A percentile compares a stretch with the other conserved stretches of the same genome.
Evolutionary conservation across 2,329 filamentous ascomycete species (phyloP).

Genomic region (Pseudomassariella vexata): DNA sequence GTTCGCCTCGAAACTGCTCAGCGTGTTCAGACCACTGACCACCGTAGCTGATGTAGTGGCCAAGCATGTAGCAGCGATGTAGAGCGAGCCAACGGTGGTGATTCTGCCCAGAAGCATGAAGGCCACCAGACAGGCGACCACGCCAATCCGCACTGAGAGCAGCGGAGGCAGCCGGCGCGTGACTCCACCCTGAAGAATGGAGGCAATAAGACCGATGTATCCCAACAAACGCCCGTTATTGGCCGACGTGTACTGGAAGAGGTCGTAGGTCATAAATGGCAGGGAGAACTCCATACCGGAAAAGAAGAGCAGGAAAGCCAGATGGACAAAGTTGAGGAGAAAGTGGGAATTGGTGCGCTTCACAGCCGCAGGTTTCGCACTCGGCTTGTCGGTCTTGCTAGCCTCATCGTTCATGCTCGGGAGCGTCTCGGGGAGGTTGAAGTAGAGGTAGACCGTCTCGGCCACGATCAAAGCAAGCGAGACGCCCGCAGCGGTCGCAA

Average conservation of each 20-base stretch:
- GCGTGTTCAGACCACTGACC: conserved; percentile 85
- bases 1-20: conserved; percentile 83
- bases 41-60: conserved; percentile 92
- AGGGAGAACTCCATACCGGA: conserved; percentile 97
- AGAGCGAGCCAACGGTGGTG: conserved; percentile 63
- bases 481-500: conserved; percentile 86
- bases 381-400: conserved; percentile 16
- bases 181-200: conserved; percentile 87
- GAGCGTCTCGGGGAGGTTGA: conserved; percentile 79
- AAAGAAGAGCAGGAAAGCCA: conserved; percentile 92
- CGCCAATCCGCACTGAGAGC: conserved; percentile 71
- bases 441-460: conserved; percentile 85
- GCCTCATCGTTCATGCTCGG: conserved; percentile 44
- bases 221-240: conserved; percentile 83
- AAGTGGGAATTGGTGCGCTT: conserved; percentile 75
- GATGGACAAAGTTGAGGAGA: conserved; percentile 78
- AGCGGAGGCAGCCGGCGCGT: conserved; percentile 81
- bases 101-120: conserved; percentile 75
- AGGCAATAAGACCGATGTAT: conserved; percentile 85
- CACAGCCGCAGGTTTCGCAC: conserved; percentile 16
- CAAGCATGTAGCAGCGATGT: conserved; percentile 74
- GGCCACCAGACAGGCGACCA: conserved; percentile 69
- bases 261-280: conserved; percentile 93
- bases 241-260: conserved; percentile 76
- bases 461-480: conserved; percentile 77